A percentile compares a stretch with the other conserved stretches of the same genome.
Conservation (phyloP, 768 basidiomycete species). For the Rhizopogon sp. region DNA sequence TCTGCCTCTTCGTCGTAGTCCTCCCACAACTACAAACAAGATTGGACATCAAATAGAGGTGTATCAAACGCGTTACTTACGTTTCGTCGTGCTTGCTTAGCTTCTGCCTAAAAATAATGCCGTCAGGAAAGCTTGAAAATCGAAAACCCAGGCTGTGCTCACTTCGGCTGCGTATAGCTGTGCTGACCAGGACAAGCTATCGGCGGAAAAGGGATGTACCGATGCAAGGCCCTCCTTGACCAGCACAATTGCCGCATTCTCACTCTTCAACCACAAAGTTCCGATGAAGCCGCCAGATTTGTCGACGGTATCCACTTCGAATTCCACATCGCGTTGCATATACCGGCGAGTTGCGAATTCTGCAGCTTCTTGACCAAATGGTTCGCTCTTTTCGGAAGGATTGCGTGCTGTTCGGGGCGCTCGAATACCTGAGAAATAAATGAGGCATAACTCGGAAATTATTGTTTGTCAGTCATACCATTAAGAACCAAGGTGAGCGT, state of each 20-base stretch:
- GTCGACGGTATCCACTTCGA: slow-evolving; percentile 86
- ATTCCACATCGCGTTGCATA: slow-evolving; percentile 94
- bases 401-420: slow-evolving; percentile 84
- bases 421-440: slow-evolving; percentile 63
- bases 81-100: slow-evolving; percentile 73
- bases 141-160: slow-evolving; percentile 3
- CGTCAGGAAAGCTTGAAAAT: not conserved
- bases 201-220: slow-evolving; percentile 86
- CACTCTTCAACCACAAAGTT: slow-evolving; percentile 73
- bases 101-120: slow-evolving; percentile 53
- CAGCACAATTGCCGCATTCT: slow-evolving; percentile 83
- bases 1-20: slow-evolving; percentile 76
- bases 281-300: slow-evolving; percentile 97
- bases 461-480: slow-evolving; percentile 36
- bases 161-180: slow-evolving; percentile 86
- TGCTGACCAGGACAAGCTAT: slow-evolving; percentile 70
- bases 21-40: slow-evolving; percentile 67
- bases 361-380: slow-evolving; percentile 77
- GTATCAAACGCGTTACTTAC: slow-evolving; percentile 39
- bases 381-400: slow-evolving; percentile 80
- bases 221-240: slow-evolving; percentile 83
- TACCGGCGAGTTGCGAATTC: slow-evolving; percentile 76
- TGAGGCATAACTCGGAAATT: slow-evolving; percentile 3
- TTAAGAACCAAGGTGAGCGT: slow-evolving; percentile 88
- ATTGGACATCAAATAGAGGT: not conserved